Evolutionary conservation across 2,329 filamentous ascomycete genomes (phyloP), one percentile per base, ranked within the genome.

Genomic region (Nigrospora sphaerica): DNA sequence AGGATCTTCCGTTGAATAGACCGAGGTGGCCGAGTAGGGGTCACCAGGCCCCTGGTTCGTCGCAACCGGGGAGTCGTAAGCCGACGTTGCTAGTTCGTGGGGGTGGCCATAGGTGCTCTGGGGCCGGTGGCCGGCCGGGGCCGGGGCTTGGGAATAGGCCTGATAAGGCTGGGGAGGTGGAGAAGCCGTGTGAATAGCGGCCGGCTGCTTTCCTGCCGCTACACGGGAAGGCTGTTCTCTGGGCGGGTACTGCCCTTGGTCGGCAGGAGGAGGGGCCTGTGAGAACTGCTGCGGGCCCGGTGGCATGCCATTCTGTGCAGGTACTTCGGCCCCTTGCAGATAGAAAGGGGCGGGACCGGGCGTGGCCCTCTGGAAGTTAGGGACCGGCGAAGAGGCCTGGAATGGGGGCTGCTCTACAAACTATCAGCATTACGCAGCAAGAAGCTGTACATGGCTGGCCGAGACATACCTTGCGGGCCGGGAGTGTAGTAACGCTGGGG

Each of bases 51-150:
- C 65, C 31, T 72, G 74, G 59, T 77, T 72, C 6, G 73, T 63
- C 12, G 73, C 78, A 35, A 86, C 75, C 37, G 86, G 86, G 4
- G 85, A 86, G 63, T 90, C 85, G 58, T 90, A 91, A 11, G 80
- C 80, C 1, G 85, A 86, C 0, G 86, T 89, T 23, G 86, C 84
- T 40, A 92, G 72, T 66, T 92, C 87, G 65, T 91, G 87, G 1
- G 86, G 81, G 52, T 81, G 79, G 28, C 83, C 81, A 55, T 85
- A 86, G 12, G 80, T 85, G 62, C 81, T 85, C 58, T 83, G 78
- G 4, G 81, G 83, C 14, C 77, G 79, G 47, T 78, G 79, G 47
- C 64, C 66, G 16, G 61, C 65, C 52, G 64, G 62, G 50, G 59
- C 66, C 48, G 65, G 68, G 46, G 64, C 72, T 62, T 63, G 74